Evolutionary conservation across 1,139 yeast species (phyloP), one percentile per base, ranked within the genome.

Genomic region (Candida sanyaensis): DNA sequence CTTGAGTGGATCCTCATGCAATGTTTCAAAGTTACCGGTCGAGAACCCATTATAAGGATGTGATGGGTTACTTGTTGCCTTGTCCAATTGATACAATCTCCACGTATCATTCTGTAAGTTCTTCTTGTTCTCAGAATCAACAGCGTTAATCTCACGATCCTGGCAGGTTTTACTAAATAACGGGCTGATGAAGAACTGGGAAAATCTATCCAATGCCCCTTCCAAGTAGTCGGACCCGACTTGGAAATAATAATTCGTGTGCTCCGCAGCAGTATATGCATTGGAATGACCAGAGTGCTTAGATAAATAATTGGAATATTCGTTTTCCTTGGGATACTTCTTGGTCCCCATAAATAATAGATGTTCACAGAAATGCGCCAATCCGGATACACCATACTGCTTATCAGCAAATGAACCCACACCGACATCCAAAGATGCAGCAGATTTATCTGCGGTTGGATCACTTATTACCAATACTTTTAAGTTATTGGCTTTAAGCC

Each of bases 361-460:
- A 68, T 93, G 99, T 69, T 93, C 99, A 68, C 97, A 91, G 66
- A 93, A 93, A 68, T 93, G 99, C 2, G 99, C 99, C 52, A 93
- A 73, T 1, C 99, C 99, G 2, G 92, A 86, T 29, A 90, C 66
- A 28, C 77, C 73, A 52, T 67, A 75, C 44, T 78, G 75, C 13
- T 88, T 89, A 61, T 93, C 98, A 44, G 88, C 81, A 63, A 86
- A 88, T 4, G 97, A 80, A 17, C 99, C 99, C 24, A 91, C 93
- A 58, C 88, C 83, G 31, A 93, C 98, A 61, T 90, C 97, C 50
- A 93, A 69, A 0, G 98, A 87, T 1, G 98, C 98, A 0, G 97
- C 96, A 0, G 97, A 81, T 66, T 88, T 88, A 63, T 92, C 98
- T 11, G 97, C 79, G n/a, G 81, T 75, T 0, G 91, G 82, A 60